These are phyloP conservation scores for Tylopilus vinaceipallidus DNA, from an alignment of 768 basidiomycete genomes.

Conservation along the genomic window DNA sequence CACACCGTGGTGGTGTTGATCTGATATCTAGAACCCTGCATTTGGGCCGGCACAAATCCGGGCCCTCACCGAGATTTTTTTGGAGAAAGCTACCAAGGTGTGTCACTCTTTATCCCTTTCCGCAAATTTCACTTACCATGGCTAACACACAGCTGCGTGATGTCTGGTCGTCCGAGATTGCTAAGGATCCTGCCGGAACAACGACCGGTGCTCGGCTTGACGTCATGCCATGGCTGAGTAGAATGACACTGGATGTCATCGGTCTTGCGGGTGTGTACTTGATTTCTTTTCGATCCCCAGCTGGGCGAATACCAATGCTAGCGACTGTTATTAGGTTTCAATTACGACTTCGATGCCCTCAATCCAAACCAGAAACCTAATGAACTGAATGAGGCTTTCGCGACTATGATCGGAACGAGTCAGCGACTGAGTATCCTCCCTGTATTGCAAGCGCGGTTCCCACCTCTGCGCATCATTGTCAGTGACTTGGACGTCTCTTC, in stretches of 20 bases:
- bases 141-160: slow-evolving; percentile 40
- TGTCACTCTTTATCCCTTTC: neutral
- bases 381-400: slow-evolving; percentile 33
- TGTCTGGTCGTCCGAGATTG: slow-evolving; percentile 37
- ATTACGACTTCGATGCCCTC: slow-evolving; percentile 35
- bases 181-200: slow-evolving; percentile 17
- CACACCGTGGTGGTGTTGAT: no score
- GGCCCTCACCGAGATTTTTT: slow-evolving; percentile 54
- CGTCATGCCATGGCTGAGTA: slow-evolving; percentile 33
- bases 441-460: slow-evolving; percentile 35
- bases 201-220: slow-evolving; percentile 21
- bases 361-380: slow-evolving; percentile 21
- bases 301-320: neutral
- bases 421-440: slow-evolving; percentile 20
- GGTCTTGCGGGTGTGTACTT: slow-evolving; percentile 35
- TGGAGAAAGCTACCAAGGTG: slow-evolving; percentile 53
- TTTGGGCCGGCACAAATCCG: slow-evolving; percentile 60
- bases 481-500: slow-evolving; percentile 8
- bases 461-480: slow-evolving; percentile 40
- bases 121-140: neutral
- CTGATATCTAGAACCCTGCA: slow-evolving; percentile 55
- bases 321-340: slow-evolving; percentile 32
- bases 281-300: neutral
- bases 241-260: slow-evolving; percentile 36
- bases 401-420: slow-evolving; percentile 18